These are phyloP conservation scores for Euphorbia lathyris DNA, from an alignment of 345 rosid genomes.

Conservation along the genomic window DNA sequence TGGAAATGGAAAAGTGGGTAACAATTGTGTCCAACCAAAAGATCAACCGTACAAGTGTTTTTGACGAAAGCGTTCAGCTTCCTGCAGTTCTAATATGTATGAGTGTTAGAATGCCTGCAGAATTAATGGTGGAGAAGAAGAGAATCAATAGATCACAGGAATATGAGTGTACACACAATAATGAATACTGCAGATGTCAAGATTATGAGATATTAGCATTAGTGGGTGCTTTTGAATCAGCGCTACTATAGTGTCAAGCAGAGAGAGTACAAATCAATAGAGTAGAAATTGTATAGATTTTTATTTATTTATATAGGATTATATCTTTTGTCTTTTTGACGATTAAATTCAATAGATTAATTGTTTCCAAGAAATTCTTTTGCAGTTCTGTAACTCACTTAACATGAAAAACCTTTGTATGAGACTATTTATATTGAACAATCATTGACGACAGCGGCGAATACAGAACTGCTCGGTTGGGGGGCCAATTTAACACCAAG, in stretches of 20 bases:
- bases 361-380: no score
- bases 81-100: conserved; percentile 41
- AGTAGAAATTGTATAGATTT: no score
- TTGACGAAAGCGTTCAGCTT: conserved; percentile 28
- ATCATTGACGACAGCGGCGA: no score
- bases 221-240: conserved; percentile 45
- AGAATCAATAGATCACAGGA: not conserved
- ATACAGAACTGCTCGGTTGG: no score
- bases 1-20: conserved; percentile 53
- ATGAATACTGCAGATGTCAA: conserved; percentile 25
- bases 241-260: conserved; percentile 7
- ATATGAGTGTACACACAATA: conserved; percentile 29
- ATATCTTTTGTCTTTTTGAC: no score
- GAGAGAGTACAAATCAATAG: no score
- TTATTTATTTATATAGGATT: no score
- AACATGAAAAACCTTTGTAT: no score
- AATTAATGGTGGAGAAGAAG: conserved; percentile 10
- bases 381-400: no score
- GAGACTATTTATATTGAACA: no score
- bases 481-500: no score
- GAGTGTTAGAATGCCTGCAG: conserved; percentile 22
- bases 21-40: conserved; percentile 22
- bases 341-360: no score
- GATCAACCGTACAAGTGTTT: not conserved
- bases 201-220: conserved; percentile 43